phyloP scores from a whole-genome alignment of 2,329 filamentous ascomycete genomes.

The Verticillium nonalfalfae region DNA sequence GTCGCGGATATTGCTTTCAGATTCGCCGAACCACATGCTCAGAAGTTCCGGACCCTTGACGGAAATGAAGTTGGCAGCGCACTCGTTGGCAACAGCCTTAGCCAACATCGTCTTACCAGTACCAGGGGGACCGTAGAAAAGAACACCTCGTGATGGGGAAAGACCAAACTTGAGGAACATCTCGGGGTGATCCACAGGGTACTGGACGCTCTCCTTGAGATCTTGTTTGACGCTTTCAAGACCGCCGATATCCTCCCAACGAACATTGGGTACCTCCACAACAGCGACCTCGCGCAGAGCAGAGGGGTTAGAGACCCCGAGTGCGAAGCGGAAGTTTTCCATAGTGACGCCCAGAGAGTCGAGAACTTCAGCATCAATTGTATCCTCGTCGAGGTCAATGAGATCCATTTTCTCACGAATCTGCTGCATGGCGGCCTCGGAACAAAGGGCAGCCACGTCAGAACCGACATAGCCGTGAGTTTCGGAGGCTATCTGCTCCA shows the following conservation, averaged over 20 bases:
- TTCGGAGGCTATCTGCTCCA: constrained; percentile 93
- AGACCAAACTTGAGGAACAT: constrained; percentile 99
- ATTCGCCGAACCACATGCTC: constrained; percentile 99
- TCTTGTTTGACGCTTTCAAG: constrained; percentile 98
- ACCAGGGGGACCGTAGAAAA: constrained; percentile 98
- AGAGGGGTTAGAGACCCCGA: constrained; percentile 97
- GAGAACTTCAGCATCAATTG: constrained; percentile 95
- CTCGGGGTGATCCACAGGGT: constrained; percentile 98
- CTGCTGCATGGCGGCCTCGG: constrained; percentile 99
- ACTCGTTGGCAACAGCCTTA: constrained; percentile 99
- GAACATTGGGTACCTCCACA: constrained; percentile 97
- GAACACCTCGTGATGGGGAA: constrained; percentile 93
- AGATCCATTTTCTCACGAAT: constrained; percentile 99
- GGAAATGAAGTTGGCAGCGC: constrained; percentile 98
- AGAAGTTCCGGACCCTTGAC: constrained; percentile 97
- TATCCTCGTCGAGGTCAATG: constrained; percentile 97
- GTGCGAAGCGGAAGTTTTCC: constrained; percentile 99
- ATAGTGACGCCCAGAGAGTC: constrained; percentile 98
- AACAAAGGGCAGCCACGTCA: constrained; percentile 96
- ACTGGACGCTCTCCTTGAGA: constrained; percentile 97
- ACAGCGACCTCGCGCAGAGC: constrained; percentile 97
- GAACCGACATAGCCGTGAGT: constrained; percentile 99
- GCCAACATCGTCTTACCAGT: constrained; percentile 99
- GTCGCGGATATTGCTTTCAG: constrained; percentile 98
- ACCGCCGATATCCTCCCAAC: constrained; percentile 99